Percentiles rank a stretch among this genome's conserved stretches.
Evolutionary conservation across 192 early-diverging fungal genomes (phyloP).

Genomic region (Umbelopsis ramanniana): DNA sequence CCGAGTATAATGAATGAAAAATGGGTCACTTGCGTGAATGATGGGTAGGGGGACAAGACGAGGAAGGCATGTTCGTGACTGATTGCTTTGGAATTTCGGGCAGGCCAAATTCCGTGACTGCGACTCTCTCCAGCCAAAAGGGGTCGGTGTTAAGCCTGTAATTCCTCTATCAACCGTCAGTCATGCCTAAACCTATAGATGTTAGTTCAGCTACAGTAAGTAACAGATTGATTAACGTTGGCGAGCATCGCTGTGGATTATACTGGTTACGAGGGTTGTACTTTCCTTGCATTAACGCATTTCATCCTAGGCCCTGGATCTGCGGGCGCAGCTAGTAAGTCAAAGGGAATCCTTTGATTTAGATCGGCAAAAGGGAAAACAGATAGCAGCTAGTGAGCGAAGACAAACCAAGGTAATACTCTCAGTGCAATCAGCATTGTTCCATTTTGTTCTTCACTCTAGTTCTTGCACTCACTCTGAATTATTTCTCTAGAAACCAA

Average conservation of each 20-base stretch:
- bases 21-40: too few species aligned
- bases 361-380: conserved; percentile 9
- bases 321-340: neutral
- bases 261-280: too few species aligned
- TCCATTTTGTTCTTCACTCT: too few species aligned
- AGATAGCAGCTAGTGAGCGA: conserved; percentile 6
- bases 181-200: conserved; percentile 3
- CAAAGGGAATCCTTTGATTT: conserved; percentile 15
- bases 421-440: neutral
- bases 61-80: too few species aligned
- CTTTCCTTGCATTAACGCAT: neutral
- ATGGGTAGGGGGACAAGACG: too few species aligned
- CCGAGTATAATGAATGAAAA: too few species aligned
- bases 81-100: too few species aligned
- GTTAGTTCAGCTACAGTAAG: conserved; percentile 12
- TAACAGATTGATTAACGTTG: neutral
- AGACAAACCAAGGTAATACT: neutral
- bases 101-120: too few species aligned
- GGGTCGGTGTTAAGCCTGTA: too few species aligned
- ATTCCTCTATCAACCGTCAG: too few species aligned
- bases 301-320: neutral
- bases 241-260: neutral
- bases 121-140: too few species aligned
- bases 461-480: too few species aligned
- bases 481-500: conserved; percentile 42